Base-by-base conservation (phyloP, 2,329 filamentous ascomycete species). In the Monilinia fructigena region DNA sequence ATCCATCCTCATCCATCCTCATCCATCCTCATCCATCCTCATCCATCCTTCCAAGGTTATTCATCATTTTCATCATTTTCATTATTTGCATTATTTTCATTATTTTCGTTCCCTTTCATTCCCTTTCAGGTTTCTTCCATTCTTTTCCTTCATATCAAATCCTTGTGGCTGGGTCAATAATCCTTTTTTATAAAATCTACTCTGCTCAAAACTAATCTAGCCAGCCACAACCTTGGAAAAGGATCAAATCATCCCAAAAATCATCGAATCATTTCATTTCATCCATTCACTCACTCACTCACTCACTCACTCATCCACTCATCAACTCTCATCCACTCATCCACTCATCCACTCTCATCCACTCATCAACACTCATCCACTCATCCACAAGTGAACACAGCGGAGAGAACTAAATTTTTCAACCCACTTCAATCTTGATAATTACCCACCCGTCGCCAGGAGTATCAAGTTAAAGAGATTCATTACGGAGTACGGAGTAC, bases 341-440 rank as follows among this genome's bases (percentile, higher is more conserved):
- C 26, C 60, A 31, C 31, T 7, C 31, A 35, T 35, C 31, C 4
- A 35, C 31, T 8, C 20, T 20, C 42, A 45, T 23, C 23, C 56
- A 60, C 45, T 47, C 31, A 35, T 35, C 31, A 35, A 35, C 31
- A 1, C 20, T 20, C 42, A 45, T 23, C 23, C 28, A 28, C 60
- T 20, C 12, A 14, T n/a, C 18, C 35, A 55, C 28, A 28, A 52
- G 35, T 31, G 48, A 55, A 63, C 60, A 63, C 60, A 63, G 60
- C 60, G 60, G 31, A 35, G 60, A 63, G 60, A 63, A 31, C 60
- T 55, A 63, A 63, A 63, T 55, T 55, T 55, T 63, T 63, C 60
- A 52, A 63, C 60, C 60, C 60, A 63, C 60, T 63, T 63, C 60
- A 54, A 45, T 59, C 48, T 45, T 42, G 26, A 42, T 38, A 53